Conservation (phyloP, 768 basidiomycete species). For the Tephrocybe sp. region DNA sequence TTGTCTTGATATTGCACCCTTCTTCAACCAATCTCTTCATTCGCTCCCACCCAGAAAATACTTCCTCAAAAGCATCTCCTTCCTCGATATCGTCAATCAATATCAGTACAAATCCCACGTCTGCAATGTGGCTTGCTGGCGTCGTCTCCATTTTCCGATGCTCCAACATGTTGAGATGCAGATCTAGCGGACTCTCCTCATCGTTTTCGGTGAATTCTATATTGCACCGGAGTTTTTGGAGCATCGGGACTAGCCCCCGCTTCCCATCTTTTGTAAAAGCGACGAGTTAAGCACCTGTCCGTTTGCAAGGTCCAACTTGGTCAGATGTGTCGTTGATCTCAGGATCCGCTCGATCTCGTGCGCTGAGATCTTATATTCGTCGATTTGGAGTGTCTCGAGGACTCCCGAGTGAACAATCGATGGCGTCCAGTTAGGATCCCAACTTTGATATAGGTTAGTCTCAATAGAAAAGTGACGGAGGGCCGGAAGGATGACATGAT, state of each 20-base stretch:
- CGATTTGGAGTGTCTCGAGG: slow-evolving; percentile 2
- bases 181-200: slow-evolving; percentile 1
- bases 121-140: background rate
- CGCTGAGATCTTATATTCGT: background rate
- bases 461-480: slow-evolving; percentile 2
- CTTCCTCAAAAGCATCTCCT: background rate
- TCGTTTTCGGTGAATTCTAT: background rate
- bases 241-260: slow-evolving; percentile 1
- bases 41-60: background rate
- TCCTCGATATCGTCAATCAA: background rate
- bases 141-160: background rate
- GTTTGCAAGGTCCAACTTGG: background rate
- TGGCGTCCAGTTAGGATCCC: slow-evolving; percentile 5
- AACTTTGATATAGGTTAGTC: background rate
- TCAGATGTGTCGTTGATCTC: background rate
- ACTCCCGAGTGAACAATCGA: background rate
- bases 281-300: slow-evolving; percentile 3
- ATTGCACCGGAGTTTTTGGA: slow-evolving; percentile 1
- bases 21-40: background rate
- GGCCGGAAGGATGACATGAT: slow-evolving; percentile 3
- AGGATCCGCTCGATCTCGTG: background rate
- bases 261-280: slow-evolving; percentile 1
- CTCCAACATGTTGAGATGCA: slow-evolving; percentile 10
- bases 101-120: background rate
- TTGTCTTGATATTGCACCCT: slow-evolving; percentile 8